Conservation (phyloP, 2,329 filamentous ascomycete genomes). For the Penicillium sp. region DNA sequence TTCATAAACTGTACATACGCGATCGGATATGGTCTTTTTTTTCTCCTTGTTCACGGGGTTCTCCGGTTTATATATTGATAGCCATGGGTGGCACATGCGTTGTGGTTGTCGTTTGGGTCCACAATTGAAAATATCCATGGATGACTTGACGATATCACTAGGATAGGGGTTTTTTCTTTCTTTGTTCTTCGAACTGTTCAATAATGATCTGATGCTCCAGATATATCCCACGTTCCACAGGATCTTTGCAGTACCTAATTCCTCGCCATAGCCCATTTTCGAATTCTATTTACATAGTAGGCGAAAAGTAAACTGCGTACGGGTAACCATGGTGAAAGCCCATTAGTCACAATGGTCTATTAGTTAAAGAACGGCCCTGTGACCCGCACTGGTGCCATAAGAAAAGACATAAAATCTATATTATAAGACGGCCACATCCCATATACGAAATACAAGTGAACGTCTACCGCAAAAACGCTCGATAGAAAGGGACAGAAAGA, state of each 20-base stretch:
- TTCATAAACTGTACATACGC: neutral
- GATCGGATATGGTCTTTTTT: neutral
- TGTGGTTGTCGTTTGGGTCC: neutral
- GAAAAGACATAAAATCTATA: neutral
- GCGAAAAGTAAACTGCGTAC: neutral
- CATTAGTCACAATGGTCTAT: neutral
- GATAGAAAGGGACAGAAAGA: neutral
- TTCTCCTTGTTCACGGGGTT: neutral
- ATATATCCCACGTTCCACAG: neutral
- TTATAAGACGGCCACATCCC: neutral
- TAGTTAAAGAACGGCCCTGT: neutral
- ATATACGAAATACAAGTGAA: neutral
- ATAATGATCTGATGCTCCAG: neutral
- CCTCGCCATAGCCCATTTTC: neutral
- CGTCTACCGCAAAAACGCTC: neutral
- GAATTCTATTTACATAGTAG: neutral
- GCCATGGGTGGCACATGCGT: slow-evolving; percentile 7
- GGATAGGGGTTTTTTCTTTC: neutral
- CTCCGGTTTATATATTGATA: neutral
- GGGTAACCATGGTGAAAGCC: neutral
- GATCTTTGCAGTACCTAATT: neutral
- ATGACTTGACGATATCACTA: slow-evolving; percentile 2
- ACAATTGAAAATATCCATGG: neutral
- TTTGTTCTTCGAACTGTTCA: neutral
- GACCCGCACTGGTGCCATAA: neutral